Evolutionary conservation across 139 green algal species (phyloP), one percentile per base, ranked within the genome.

Genomic region (Chlorella sp.): DNA sequence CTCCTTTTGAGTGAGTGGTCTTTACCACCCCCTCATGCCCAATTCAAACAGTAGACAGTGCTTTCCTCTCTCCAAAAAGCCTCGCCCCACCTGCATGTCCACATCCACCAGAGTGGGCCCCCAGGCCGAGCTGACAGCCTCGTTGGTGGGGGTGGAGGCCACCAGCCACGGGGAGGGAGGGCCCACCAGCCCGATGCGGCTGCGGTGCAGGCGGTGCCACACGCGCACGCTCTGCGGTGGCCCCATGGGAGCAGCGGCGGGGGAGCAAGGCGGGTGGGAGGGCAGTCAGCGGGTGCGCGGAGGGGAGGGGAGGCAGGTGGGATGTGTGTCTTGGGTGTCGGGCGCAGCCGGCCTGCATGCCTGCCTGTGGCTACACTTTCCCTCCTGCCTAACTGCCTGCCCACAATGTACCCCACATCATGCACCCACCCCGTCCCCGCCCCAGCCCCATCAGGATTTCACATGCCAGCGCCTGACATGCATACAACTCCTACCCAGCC

Each of bases 151-250:
- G 0, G 53, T n/a, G 32, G 48, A 73, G 0, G 81, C 81, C 48
- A 86, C 48, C 16, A 86, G 81, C 81, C 81, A 86, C 11, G 32
- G 24, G 15, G 81, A 86, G 53, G 81, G 81, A n/a, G 57, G 32
- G 1, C 81, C 81, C 81, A 86, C 81, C 81, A 86, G 48, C 1
- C 81, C 81, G 53, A 86, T 86, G 81, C 81, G 81, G 81, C 26
- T 71, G 81, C 81, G 81, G 81, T 86, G 81, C 81, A 86, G 81
- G 48, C 40, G 32, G 53, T 86, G 81, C 81, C 81, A 86, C 81
- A 86, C 81, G 16, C 81, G 81, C 53, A 86, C 81, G 32, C 32
- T n/a, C 81, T 86, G 81, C 81, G 32, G 19, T 1, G 64, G 64
- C 22, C 2, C 2, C 2, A 16, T 28, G 64, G 64, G 2, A 71